Evolutionary conservation across 2,329 filamentous ascomycete genomes (phyloP), one percentile per base, ranked within the genome.

Genomic region (Saccharata proteae): DNA sequence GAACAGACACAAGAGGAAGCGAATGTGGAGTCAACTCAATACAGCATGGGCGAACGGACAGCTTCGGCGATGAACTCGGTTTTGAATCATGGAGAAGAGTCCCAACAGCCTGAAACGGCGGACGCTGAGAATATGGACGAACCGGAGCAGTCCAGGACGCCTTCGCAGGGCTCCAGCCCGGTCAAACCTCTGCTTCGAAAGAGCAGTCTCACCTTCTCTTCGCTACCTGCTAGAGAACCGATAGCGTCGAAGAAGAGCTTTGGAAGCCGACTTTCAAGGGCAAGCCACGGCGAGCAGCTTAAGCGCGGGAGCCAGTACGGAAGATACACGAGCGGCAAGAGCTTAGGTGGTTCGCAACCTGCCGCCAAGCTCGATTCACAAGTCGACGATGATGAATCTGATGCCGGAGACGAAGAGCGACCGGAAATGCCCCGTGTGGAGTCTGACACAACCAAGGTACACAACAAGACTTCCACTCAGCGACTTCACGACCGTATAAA

Each of bases 201-300:
- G 65, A 93, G 86, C 57, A 96, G 88, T 52, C 68, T 98, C 38
- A 93, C 81, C 37, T 96, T 98, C 58, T 84, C 90, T 21, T 84
- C 90, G 12, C 65, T 98, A 9, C 90, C 90, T 17, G 86, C 88
- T 3, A 73, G 90, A 38, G 88, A 96, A 48, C 88, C 88, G 20
- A 64, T 96, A 31, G 74, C 76, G 18, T 73, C 72, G 11, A 92
- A 92, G 53, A 88, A 86, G 59, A 92, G 80, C 51, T 73, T 85
- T 47, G 85, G 69, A 26, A 67, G 70, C 13, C 69, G 82, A 29
- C 60, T 72, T 30, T 86, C 83, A 14, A 69, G 82, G 38, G 81
- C 74, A 5, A 93, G 83, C 46, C 79, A 93, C 42, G 52, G 86
- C 20, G 82, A 93, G 31, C 69, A 72, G 36, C 46, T 52, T 19